These are phyloP conservation scores for Rhododendron mucronatum DNA, from an alignment of 148 eudicot species.

Conservation along the genomic window DNA sequence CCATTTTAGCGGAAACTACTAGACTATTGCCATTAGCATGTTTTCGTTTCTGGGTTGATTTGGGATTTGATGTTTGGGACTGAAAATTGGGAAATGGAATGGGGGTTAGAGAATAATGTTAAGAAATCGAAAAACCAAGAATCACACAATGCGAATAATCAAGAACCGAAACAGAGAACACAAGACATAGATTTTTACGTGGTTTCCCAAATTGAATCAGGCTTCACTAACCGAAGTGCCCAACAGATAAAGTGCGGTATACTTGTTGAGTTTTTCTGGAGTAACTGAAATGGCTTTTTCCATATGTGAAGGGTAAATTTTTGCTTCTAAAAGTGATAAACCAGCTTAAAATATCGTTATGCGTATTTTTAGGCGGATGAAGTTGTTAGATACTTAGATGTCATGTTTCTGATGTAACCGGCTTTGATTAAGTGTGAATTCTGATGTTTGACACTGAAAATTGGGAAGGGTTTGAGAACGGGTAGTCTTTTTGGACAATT, in stretches of 20 bases:
- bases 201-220: not conserved
- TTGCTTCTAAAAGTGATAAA: not conserved
- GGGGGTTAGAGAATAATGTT: not conserved
- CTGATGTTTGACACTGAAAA: not conserved
- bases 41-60: not conserved
- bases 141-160: not conserved
- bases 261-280: not conserved
- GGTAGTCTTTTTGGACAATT: too few species aligned
- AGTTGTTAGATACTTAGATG: not conserved
- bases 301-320: not conserved
- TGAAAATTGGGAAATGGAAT: not conserved
- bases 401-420: not conserved
- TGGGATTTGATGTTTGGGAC: slow-evolving; percentile 3
- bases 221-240: not conserved
- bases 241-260: not conserved
- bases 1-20: not conserved
- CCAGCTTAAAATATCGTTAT: not conserved
- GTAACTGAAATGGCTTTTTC: not conserved
- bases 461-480: too few species aligned
- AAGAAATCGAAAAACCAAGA: not conserved
- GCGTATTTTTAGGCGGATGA: not conserved
- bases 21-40: not conserved
- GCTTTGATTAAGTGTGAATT: not conserved
- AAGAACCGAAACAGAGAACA: not conserved
- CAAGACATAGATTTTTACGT: too few species aligned